Conservation (phyloP, 805 yeast genomes). For the Vanderwaltozyma yarrowii region DNA sequence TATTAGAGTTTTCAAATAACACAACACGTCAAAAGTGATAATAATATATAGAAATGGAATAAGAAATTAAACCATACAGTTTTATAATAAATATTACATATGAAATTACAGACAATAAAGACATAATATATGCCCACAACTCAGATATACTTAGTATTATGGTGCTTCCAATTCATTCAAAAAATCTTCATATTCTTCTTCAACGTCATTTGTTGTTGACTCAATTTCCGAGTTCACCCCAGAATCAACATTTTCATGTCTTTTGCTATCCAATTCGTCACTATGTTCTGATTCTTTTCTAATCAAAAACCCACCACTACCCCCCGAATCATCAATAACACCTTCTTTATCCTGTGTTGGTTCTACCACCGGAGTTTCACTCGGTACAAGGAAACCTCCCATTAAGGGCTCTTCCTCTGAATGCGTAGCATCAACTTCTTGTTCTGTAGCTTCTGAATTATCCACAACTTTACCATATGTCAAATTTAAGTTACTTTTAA, state of each 20-base stretch:
- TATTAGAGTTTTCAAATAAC: no score
- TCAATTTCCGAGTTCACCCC: not conserved
- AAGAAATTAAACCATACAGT: no score
- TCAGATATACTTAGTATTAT: no score
- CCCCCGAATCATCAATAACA: no score
- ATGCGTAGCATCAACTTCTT: not conserved
- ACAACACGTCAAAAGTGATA: no score
- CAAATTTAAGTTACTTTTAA: slow-evolving; percentile 32
- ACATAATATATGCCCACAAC: no score
- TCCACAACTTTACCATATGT: slow-evolving; percentile 33
- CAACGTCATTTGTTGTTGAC: slow-evolving; percentile 3
- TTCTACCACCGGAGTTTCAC: slow-evolving; percentile 3
- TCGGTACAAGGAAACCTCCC: slow-evolving; percentile 8
- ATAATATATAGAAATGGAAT: no score
- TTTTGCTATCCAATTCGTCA: no score
- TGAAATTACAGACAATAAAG: no score
- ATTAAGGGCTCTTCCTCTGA: slow-evolving; percentile 1
- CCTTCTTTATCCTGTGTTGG: not conserved
- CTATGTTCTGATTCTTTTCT: no score
- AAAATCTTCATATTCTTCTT: slow-evolving; percentile 26
- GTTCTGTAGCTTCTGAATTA: not conserved
- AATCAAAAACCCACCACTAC: no score
- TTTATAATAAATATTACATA: no score
- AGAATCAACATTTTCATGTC: not conserved
- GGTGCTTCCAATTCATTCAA: slow-evolving; percentile 24